A percentile compares a stretch with the other conserved stretches of the same genome.
Conservation (phyloP, 1,284 basidiomycete genomes). For the Abortiporus biennis region DNA sequence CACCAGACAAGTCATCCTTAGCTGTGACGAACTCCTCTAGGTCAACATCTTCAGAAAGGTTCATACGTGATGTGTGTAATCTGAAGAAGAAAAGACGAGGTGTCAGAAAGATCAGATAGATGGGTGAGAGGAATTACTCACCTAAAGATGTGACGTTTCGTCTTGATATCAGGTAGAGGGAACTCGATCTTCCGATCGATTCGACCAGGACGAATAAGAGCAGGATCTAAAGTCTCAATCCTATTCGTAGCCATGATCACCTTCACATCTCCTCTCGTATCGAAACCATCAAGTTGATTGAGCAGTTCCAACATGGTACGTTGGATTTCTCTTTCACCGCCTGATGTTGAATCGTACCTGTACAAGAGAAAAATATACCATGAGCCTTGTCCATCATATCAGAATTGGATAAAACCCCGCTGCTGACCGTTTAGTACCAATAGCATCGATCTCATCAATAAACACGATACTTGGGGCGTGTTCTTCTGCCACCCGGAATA, state of each 20-base stretch:
- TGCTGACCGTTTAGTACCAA: constrained; percentile 92
- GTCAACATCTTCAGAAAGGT: constrained; percentile 86
- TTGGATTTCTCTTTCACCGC: constrained; percentile 98
- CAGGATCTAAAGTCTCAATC: constrained; percentile 95
- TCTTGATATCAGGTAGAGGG: constrained; percentile 92
- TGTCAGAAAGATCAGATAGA: neutral
- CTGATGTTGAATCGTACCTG: constrained; percentile 94
- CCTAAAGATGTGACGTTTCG: constrained; percentile 98
- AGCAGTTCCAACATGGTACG: constrained; percentile 98
- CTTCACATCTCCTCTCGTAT: constrained; percentile 98
- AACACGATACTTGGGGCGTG: constrained; percentile 99
- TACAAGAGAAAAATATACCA: neutral
- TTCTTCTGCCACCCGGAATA: constrained; percentile 97
- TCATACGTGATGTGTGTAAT: constrained; percentile 97
- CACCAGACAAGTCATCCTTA: constrained; percentile 96
- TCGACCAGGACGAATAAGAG: constrained; percentile 95
- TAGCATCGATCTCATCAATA: constrained; percentile 98
- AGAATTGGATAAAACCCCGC: neutral
- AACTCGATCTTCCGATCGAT: constrained; percentile 99
- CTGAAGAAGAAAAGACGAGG: constrained; percentile 28
- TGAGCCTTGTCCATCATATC: neutral
- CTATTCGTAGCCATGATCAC: constrained; percentile 93
- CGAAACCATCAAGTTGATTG: constrained; percentile 98
- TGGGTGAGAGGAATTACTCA: too few species aligned
- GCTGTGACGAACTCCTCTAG: constrained; percentile 94